Evolutionary conservation across 2,329 filamentous ascomycete species (phyloP).

Genomic region (Pestalotiopsis sp.): DNA sequence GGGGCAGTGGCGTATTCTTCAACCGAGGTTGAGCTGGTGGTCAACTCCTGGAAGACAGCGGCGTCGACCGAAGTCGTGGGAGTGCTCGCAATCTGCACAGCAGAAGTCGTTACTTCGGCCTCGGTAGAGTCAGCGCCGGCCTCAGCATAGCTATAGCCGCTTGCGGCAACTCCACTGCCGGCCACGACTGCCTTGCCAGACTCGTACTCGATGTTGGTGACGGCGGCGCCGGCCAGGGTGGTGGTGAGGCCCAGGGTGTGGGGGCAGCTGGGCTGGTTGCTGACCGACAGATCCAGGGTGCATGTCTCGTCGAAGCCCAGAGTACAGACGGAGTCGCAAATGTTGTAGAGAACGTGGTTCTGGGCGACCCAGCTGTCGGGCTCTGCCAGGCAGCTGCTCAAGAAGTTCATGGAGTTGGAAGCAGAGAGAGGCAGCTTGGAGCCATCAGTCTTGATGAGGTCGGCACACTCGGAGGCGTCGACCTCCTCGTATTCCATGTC

Average conservation of each 20-base stretch:
- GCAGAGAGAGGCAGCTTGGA: constrained; percentile 57
- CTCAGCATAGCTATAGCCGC: background rate
- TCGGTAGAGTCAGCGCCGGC: background rate
- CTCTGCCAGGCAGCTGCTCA: constrained; percentile 46
- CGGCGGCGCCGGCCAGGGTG: constrained; percentile 38
- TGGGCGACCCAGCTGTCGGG: constrained; percentile 47
- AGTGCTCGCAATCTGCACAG: background rate
- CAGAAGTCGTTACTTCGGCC: background rate
- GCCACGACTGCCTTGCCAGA: constrained; percentile 31
- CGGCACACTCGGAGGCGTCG: constrained; percentile 48
- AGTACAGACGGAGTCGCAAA: constrained; percentile 51
- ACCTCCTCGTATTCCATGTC: constrained; percentile 54
- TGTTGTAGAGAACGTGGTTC: constrained; percentile 57
- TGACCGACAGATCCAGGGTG: constrained; percentile 44
- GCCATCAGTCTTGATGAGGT: constrained; percentile 50
- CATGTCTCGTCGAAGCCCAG: constrained; percentile 55
- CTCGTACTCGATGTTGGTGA: constrained; percentile 51
- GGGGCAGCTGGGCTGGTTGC: constrained; percentile 56
- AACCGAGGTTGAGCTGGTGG: constrained; percentile 7
- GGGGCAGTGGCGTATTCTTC: background rate
- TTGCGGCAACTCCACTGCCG: constrained; percentile 6
- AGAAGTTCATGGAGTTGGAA: constrained; percentile 59
- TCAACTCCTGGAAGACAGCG: constrained; percentile 3
- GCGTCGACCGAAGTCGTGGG: background rate
- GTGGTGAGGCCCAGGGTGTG: constrained; percentile 43